Base-by-base conservation (phyloP, 805 yeast genomes). In the Phaffomyces opuntiae region DNA sequence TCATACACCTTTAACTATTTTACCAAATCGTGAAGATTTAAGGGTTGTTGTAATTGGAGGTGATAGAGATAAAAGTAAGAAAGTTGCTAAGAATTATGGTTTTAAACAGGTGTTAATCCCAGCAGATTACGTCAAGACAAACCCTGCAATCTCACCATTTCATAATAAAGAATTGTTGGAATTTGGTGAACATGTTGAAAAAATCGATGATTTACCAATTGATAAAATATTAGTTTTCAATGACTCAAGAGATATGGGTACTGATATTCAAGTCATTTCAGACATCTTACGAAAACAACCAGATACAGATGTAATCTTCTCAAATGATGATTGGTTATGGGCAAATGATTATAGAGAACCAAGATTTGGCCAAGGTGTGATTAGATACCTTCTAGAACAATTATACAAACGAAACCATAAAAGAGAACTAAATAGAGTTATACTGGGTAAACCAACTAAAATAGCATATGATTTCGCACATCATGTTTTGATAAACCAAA, bases 301-400 rank as follows among this genome's bases (percentile, higher is more conserved):
- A 38, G 66, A 77, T 2, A 69, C 84, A 2, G 95, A 93, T 3
- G 81, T 86, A 17, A 76, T 79, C 49, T 88, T 87, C 64, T 83
- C 91, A 38, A 88, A 87, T 64, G 77, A 84, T 58, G 97, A 90
- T 64, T 76, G 87, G 57, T 57, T 84, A 32, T 90, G 96, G 96
- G 87, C 96, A 16, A 89, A 86, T 58, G 88, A 83, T 56, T 90
- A 83, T 62, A 64, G 61, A 14, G 65, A 82, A 45, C 87, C 95
- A 21, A 73, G 97, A 45, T 85, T 87, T 57, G 97, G 96, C 7
- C 96, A 89, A 66, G 97, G 97, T 25, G 95, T 91, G 2, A 83
- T 86, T 56, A 71, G 91, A 49, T 73, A 77, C 43, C 66, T 77
- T 38, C 65, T 84, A 5, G 83, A 85, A 56, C 66, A 76, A 5